phyloP scores from a whole-genome alignment of 1,139 yeast genomes.

The Yamadazyma blattariae region DNA sequence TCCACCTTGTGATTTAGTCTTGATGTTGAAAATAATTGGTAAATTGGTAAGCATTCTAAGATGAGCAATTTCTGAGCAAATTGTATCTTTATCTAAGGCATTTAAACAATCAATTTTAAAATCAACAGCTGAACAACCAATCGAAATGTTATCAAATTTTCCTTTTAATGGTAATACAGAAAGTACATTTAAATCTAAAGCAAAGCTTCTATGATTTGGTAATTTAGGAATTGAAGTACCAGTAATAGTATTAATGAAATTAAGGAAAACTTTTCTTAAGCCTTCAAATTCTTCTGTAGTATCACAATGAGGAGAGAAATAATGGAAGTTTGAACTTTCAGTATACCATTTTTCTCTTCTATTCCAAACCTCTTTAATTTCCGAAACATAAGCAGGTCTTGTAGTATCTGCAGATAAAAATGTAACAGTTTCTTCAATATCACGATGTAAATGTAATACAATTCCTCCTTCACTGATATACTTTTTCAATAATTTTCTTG shows the following conservation, averaged over 20 bases:
- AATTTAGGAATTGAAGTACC: slow-evolving; percentile 47
- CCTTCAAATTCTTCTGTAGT: slow-evolving; percentile 52
- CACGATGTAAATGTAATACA: slow-evolving; percentile 88
- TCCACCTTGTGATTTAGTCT: slow-evolving; percentile 84
- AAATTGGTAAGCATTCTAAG: slow-evolving; percentile 60
- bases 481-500: slow-evolving; percentile 59
- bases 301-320: slow-evolving; percentile 73
- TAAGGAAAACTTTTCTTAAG: slow-evolving; percentile 58
- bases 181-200: slow-evolving; percentile 64
- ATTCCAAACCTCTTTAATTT: slow-evolving; percentile 78
- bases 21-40: slow-evolving; percentile 80
- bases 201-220: slow-evolving; percentile 61
- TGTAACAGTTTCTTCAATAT: slow-evolving; percentile 72
- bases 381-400: slow-evolving; percentile 84
- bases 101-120: slow-evolving; percentile 73
- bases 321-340: slow-evolving; percentile 75
- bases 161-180: slow-evolving; percentile 43
- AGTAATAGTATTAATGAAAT: slow-evolving; percentile 59
- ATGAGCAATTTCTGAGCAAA: slow-evolving; percentile 71
- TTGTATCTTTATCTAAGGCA: slow-evolving; percentile 48
- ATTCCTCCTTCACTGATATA: slow-evolving; percentile 62
- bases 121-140: slow-evolving; percentile 82
- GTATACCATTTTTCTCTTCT: slow-evolving; percentile 79
- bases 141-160: slow-evolving; percentile 30
- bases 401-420: slow-evolving; percentile 75